These are phyloP conservation scores for Curvularia hawaiiensis DNA, from an alignment of 2,329 filamentous ascomycete species.

Conservation along the genomic window DNA sequence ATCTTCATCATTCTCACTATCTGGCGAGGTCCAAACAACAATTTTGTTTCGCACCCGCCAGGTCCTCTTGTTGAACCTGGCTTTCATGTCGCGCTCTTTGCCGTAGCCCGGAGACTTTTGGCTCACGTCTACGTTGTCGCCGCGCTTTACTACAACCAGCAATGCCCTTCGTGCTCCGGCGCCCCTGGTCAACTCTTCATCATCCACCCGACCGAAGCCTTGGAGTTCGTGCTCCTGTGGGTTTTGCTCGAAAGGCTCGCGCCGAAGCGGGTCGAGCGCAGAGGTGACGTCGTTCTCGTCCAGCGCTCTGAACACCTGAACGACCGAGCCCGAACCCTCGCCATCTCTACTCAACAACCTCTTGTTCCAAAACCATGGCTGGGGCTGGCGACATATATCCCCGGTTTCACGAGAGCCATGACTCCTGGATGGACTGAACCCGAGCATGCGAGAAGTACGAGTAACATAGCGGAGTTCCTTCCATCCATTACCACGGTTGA, in stretches of 20 bases:
- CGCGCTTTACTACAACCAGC: slow-evolving; percentile 20
- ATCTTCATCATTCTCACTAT: slow-evolving; percentile 19
- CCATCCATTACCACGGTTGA: slow-evolving; percentile 23
- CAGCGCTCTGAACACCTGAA: slow-evolving; percentile 15
- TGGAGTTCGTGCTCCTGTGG: slow-evolving; percentile 11
- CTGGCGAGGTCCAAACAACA: slow-evolving; percentile 20
- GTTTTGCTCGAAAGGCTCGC: slow-evolving; percentile 14
- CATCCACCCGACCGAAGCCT: slow-evolving; percentile 16
- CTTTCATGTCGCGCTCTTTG: slow-evolving; percentile 23
- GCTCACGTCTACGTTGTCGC: slow-evolving; percentile 9
- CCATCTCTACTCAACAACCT: slow-evolving; percentile 11
- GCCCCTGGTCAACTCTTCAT: slow-evolving; percentile 17
- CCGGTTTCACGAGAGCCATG: slow-evolving; percentile 21
- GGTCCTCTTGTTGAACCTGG: slow-evolving; percentile 18
- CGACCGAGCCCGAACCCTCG: slow-evolving; percentile 13
- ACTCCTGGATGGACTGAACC: slow-evolving; percentile 18
- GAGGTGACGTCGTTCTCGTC: slow-evolving; percentile 15
- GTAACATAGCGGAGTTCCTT: slow-evolving; percentile 22
- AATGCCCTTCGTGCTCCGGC: slow-evolving; percentile 14
- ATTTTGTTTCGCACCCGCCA: slow-evolving; percentile 22
- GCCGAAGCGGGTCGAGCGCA: slow-evolving; percentile 12
- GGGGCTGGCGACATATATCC: slow-evolving; percentile 18
- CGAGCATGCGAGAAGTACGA: slow-evolving; percentile 20
- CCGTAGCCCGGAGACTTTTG: slow-evolving; percentile 18
- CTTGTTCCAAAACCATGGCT: slow-evolving; percentile 18